Evolutionary conservation across 2,329 filamentous ascomycete species (phyloP).

Genomic region (Sporothrix pallida): DNA sequence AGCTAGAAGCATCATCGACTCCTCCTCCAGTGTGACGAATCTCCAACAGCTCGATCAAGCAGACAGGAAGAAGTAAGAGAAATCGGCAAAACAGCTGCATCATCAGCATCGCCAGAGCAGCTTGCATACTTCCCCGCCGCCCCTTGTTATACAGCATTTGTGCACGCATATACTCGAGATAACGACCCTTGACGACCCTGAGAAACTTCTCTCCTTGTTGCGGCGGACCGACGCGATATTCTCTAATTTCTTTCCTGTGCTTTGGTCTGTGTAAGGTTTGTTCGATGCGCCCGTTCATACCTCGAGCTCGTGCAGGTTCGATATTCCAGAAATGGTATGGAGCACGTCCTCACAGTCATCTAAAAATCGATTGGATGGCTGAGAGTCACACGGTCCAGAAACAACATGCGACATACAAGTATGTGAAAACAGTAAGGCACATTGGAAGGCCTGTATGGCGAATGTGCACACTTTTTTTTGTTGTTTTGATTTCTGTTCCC

Average conservation of each 20-base stretch:
- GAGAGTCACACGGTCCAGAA: background rate
- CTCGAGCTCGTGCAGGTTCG: background rate
- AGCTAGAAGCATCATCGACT: background rate
- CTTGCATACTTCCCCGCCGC: background rate
- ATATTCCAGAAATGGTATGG: background rate
- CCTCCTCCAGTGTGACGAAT: background rate
- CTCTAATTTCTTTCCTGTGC: background rate
- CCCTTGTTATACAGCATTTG: constrained; percentile 12
- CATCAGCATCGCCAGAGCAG: constrained; percentile 16
- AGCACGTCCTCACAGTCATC: background rate
- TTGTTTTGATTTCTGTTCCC: background rate
- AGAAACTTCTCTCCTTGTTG: background rate
- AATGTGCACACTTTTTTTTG: background rate
- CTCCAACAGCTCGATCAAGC: constrained; percentile 9
- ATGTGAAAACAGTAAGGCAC: background rate
- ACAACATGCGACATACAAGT: background rate
- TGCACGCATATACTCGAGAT: background rate
- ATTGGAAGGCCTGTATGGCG: background rate
- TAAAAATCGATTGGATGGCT: background rate
- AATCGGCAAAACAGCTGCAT: constrained; percentile 5
- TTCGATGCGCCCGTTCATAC: background rate
- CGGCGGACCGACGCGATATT: background rate
- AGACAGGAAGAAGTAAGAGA: background rate
- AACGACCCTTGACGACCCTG: background rate
- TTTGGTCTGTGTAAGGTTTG: background rate